phyloP scores from a whole-genome alignment of 352 stramenopile genomes.

The Phytophthora ohioensis region DNA sequence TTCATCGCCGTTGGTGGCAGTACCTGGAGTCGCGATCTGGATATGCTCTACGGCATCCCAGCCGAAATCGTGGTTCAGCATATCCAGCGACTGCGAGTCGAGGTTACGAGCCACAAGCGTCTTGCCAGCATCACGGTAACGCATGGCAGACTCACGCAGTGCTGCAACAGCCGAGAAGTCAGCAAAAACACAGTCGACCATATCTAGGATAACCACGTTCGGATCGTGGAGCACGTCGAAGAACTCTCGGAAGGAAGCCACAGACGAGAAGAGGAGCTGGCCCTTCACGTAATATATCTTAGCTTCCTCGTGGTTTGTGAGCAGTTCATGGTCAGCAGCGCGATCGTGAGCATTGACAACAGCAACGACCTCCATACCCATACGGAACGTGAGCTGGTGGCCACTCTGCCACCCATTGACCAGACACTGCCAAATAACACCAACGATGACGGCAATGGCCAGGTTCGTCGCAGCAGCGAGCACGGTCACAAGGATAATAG shows the following conservation, averaged over 20 bases:
- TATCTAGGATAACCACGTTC: conserved; percentile 76
- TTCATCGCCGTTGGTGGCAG: conserved; percentile 31
- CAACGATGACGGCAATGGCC: conserved; percentile 85
- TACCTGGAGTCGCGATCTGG: conserved; percentile 30
- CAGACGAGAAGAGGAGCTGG: conserved; percentile 85
- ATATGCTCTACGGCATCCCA: conserved; percentile 58
- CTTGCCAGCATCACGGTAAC: conserved; percentile 82
- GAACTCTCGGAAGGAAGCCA: conserved; percentile 79
- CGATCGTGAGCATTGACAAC: conserved; percentile 38
- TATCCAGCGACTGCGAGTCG: conserved; percentile 58
- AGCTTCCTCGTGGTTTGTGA: conserved; percentile 44
- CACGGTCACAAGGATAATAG: conserved; percentile 87
- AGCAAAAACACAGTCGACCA: conserved; percentile 72
- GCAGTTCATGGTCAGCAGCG: conserved; percentile 41
- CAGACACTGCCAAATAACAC: conserved; percentile 85
- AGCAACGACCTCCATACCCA: conserved; percentile 42
- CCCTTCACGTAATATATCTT: conserved; percentile 84
- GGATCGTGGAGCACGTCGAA: conserved; percentile 79
- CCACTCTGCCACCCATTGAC: conserved; percentile 87
- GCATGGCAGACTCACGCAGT: conserved; percentile 74
- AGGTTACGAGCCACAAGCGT: conserved; percentile 74
- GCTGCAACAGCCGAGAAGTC: conserved; percentile 89
- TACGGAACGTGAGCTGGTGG: conserved; percentile 49
- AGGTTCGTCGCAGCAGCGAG: conserved; percentile 89
- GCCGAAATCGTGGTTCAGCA: conserved; percentile 66